Base-by-base conservation (phyloP, 78 protist genomes). In the Speleostelium caveatum region DNA sequence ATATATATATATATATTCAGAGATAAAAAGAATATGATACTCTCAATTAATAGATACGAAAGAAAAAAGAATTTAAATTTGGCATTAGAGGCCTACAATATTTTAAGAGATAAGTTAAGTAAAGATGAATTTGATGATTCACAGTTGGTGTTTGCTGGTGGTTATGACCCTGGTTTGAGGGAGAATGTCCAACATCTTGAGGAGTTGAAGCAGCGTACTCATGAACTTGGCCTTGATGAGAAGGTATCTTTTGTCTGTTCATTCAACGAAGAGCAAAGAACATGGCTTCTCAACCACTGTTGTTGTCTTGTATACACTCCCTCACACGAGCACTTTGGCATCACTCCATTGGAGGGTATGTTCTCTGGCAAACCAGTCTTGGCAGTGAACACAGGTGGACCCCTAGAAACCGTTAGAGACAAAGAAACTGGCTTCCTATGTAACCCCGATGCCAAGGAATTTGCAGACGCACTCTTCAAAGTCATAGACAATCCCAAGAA, bases 261-360 rank as follows among this genome's bases (percentile, higher is more conserved):
- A 38, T 59, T 86, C 51, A 83, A 83, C 12, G 91, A 83, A 10
- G 79, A 69, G n/a, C 73, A 83, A 33, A 69, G 67, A 39, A 51
- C 63, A 59, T 83, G 91, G 91, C 42, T 95, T 21, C 86, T 95
- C 21, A 61, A 60, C 22, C 41, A 85, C 62, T 45, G 80, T 61
- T 36, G 17, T 30, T 80, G 95, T 49, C 78, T 98, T 30, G 74
- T 98, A 33, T 99, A 98, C 92, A 98, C 99, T 21, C 99, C 99
- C 0, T 26, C 87, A 7, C 42, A 30, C 42, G 99, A 99, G 75
- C 99, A 99, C 79, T 99, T 99, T 77, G 99, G 99, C 35, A 99
- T 99, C 61, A 98, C 97, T 4, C 99, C 99, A 10, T 56, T 99
- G 19, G 99, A 99, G 86, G 97, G 95, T 14, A 61, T 72, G 93